These are phyloP conservation scores for Ceratobasidium sp. DNA, from an alignment of 1,284 basidiomycete genomes.

Conservation along the genomic window DNA sequence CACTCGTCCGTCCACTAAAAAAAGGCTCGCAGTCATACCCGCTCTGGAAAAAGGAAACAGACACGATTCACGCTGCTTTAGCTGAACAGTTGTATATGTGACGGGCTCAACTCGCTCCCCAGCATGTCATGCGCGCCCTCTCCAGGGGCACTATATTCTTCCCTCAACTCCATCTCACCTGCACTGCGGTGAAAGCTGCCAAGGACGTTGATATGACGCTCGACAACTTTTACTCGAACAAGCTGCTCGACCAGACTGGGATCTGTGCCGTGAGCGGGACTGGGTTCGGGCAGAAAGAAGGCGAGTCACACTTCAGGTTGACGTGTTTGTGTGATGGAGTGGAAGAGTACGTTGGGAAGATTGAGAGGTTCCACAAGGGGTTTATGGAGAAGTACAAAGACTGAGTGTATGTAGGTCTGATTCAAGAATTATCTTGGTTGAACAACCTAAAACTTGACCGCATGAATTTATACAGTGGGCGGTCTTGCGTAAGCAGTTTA, in stretches of 20 bases:
- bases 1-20: constrained; percentile 87
- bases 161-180: constrained; percentile 78
- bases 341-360: constrained; percentile 87
- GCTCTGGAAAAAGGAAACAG: constrained; percentile 86
- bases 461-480: no score
- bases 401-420: background rate
- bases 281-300: constrained; percentile 91
- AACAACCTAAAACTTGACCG: no score
- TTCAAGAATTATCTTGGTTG: background rate
- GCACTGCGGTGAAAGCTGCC: constrained; percentile 80
- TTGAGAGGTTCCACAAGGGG: constrained; percentile 85
- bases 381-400: constrained; percentile 78
- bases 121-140: constrained; percentile 90
- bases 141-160: constrained; percentile 92
- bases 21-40: constrained; percentile 79
- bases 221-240: constrained; percentile 89
- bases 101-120: constrained; percentile 79
- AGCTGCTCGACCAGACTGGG: constrained; percentile 87
- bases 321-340: constrained; percentile 91
- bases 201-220: constrained; percentile 78
- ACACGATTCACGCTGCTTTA: constrained; percentile 80
- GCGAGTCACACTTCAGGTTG: constrained; percentile 87
- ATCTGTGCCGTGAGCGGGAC: constrained; percentile 93
- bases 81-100: constrained; percentile 74
- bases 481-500: no score